These are phyloP conservation scores for Dichotomopilus funicola DNA, from an alignment of 2,329 filamentous ascomycete genomes.

Conservation along the genomic window DNA sequence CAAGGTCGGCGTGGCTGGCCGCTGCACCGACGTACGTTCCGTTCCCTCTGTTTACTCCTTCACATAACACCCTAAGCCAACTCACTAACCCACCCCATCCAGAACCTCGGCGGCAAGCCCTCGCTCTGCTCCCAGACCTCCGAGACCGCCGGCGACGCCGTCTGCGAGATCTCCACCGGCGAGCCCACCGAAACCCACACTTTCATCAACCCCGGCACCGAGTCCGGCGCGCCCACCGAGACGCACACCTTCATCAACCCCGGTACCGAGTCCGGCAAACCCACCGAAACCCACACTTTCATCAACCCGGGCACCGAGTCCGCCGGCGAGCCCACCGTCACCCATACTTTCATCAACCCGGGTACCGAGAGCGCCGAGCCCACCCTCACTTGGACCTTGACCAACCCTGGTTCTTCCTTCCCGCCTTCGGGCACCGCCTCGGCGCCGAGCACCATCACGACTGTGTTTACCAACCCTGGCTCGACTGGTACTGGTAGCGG, in stretches of 20 bases:
- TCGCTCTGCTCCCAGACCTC: constrained; percentile 38
- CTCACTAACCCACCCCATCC: background rate
- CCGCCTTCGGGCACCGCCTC: too few species aligned
- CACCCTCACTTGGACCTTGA: too few species aligned
- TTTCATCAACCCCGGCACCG: background rate
- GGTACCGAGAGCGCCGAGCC: too few species aligned
- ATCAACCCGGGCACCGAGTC: background rate
- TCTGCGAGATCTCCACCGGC: constrained; percentile 34
- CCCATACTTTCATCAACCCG: too few species aligned
- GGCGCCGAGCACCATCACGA: too few species aligned
- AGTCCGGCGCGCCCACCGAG: background rate
- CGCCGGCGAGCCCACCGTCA: too few species aligned
- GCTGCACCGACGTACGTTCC: constrained; percentile 34
- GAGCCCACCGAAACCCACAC: constrained; percentile 7
- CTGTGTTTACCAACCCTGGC: too few species aligned
- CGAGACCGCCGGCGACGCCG: constrained; percentile 36
- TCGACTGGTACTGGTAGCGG: too few species aligned
- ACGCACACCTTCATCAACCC: background rate
- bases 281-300: background rate
- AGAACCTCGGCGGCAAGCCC: constrained; percentile 35
- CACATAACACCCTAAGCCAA: background rate
- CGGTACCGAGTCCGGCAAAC: background rate
- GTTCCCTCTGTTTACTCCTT: background rate
- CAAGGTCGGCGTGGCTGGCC: constrained; percentile 34
- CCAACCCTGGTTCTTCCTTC: too few species aligned